Base-by-base conservation (phyloP, 176 grass and related monocot species). In the Lolium perenne region DNA sequence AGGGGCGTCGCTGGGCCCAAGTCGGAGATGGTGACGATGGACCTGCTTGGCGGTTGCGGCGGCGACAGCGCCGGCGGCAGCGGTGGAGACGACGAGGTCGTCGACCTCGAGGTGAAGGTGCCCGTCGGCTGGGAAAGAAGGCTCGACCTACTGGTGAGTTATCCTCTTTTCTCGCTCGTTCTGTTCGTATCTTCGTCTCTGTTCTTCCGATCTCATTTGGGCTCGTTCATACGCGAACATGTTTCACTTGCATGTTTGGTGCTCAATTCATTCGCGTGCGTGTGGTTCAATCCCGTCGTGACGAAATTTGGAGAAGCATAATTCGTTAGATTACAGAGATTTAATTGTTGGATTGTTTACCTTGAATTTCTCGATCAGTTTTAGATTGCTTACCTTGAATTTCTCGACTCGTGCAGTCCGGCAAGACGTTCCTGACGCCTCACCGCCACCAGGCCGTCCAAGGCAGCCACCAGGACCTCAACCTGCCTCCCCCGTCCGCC, bases 21-120 rank as follows among this genome's bases (percentile, higher is more conserved):
- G 70, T 38, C 76, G 84, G 81, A 92, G 87, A 71, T 92, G n/a
- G 88, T 93, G 71, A 93, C 88, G 10, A 90, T 89, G 91, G 88
- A 93, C 72, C 85, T 93, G 49, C 91, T 93, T 5, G 85, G 88
- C 62, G 77, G 84, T 4, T 86, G 84, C 18, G 84, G 83, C 76
- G 67, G 80, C 63, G 80, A 49, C 56, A 29, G 8, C n/a, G 78
- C 21, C 22, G 54, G 13, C 7, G 60, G 23, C 18, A 51, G 2
- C 1, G 83, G 32, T 1, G 18, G 26, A 6, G 77, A 77, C 16
- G 77, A 87, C 23, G 88, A 84, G 48, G 86, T 86, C 47, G 80
- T 90, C 3, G 91, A 90, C 82, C 91, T 93, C 18, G 85, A 93
- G 45, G 68, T 87, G 70, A 45, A 86, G 81, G 91, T 90, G 46